Base-by-base conservation (phyloP, 176 grass and related monocot species). In the Carex myosuroides region DNA sequence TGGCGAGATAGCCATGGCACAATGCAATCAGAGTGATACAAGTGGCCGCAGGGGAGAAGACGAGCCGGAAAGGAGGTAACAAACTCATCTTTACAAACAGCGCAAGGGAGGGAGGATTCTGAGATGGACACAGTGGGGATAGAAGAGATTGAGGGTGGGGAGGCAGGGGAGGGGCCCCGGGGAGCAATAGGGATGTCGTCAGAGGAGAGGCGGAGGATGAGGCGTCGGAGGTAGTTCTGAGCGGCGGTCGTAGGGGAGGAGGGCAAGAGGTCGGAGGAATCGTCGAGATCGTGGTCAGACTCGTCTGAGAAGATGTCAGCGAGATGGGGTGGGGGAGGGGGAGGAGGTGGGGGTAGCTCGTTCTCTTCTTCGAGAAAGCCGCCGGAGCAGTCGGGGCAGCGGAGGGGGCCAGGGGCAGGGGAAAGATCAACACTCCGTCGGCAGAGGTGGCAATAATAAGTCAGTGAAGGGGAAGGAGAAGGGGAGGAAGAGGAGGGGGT, bases 41-140 rank as follows among this genome's bases (percentile, higher is more conserved):
- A 50, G 82, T 98, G 95, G 29, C 84, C 80, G 20, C 95, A 98
- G 22, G 95, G 95, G 62, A 98, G 95, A 56, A 30, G 90, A 14
- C 86, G 63, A 8, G 89, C 95, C 1, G n/a, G 7, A 14, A 85
- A 85, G 30, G 84, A 83, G 42, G 89, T 82, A 0, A 86, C 37
- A 42, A 98, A 90, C 70, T 98, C 95, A 32, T 94, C 92, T 88
- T 91, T 93, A 86, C 95, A 98, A 50, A 98, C 87, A 60, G 95
- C 87, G 77, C 95, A 98, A 20, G 41, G 30, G 0, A 80, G 58
- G 63, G 84, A 83, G 50, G 60, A 79, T 12, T 93, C 91, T 11
- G 91, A 88, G 24, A 98, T 87, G 60, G 76, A 79, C 33, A 98
- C 64, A 7, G 80, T 93, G 29, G 95, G 95, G 5, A 98, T 78